Conservation (phyloP, 1,284 basidiomycete genomes). For the Fomitopsis betulina region DNA sequence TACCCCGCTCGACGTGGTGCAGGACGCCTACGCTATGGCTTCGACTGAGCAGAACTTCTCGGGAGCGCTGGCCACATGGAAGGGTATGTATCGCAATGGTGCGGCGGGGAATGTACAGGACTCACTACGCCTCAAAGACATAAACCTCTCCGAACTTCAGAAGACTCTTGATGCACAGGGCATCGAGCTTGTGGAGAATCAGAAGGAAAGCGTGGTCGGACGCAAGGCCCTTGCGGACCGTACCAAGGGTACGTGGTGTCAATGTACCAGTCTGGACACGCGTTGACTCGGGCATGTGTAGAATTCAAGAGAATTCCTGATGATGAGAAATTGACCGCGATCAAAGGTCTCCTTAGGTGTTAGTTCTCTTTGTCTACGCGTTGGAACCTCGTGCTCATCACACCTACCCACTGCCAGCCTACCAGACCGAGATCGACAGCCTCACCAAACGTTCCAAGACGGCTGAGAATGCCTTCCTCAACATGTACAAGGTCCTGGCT, state of each 20-base stretch:
- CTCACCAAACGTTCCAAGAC: constrained; percentile 89
- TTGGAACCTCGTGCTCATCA: neutral
- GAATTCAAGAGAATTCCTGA: constrained; percentile 94
- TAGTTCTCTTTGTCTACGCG: constrained; percentile 11
- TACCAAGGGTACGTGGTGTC: constrained; percentile 69
- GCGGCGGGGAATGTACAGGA: neutral
- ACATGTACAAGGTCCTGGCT: constrained; percentile 89
- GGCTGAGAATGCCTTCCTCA: constrained; percentile 91
- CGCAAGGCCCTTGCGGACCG: constrained; percentile 90
- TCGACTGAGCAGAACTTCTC: constrained; percentile 75
- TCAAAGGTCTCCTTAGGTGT: constrained; percentile 89
- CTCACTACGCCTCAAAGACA: constrained; percentile 44
- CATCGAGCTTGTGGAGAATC: constrained; percentile 93
- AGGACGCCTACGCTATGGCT: constrained; percentile 3
- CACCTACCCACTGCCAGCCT: constrained; percentile 48
- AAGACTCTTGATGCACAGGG: constrained; percentile 88
- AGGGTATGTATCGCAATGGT: constrained; percentile 44
- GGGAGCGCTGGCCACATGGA: constrained; percentile 83
- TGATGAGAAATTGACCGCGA: constrained; percentile 76
- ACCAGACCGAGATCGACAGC: constrained; percentile 94
- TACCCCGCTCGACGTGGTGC: neutral
- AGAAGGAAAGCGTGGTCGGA: constrained; percentile 93
- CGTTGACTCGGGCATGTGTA: constrained; percentile 27
- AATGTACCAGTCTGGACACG: neutral
- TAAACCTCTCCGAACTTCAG: constrained; percentile 88